A percentile compares a stretch with the other conserved stretches of the same genome.
Evolutionary conservation across 164 flowering plant genomes (phyloP).

Genomic region (Chloranthus sessilifolius): DNA sequence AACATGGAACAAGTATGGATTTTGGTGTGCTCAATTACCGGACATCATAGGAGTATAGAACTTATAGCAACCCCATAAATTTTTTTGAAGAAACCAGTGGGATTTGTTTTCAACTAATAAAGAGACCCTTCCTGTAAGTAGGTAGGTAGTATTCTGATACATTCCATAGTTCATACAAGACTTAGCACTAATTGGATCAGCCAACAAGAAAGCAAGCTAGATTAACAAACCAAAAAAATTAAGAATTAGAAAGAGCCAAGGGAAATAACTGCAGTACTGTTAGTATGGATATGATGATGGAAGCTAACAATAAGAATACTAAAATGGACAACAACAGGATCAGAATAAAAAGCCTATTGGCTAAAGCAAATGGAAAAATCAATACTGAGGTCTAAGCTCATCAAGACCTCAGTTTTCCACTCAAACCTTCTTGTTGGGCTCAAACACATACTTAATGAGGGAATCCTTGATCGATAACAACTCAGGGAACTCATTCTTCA

Average conservation of each 20-base stretch:
- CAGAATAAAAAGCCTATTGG: background rate
- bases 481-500: conserved; percentile 61
- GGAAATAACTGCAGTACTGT: background rate
- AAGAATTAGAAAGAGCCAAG: conserved; percentile 1
- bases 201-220: too few species aligned
- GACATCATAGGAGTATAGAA: too few species aligned
- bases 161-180: too few species aligned
- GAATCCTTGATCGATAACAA: conserved; percentile 61
- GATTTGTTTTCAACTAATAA: too few species aligned
- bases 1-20: too few species aligned
- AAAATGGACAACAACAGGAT: background rate
- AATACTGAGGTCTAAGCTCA: background rate
- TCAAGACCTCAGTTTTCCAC: background rate
- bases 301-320: background rate
- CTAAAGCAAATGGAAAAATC: background rate
- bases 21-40: too few species aligned
- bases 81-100: too few species aligned
- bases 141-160: too few species aligned
- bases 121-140: too few species aligned
- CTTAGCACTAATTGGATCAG: too few species aligned
- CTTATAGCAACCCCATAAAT: too few species aligned
- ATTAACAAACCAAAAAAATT: background rate
- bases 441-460: conserved; percentile 56
- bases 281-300: background rate
- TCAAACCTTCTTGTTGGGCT: conserved; percentile 41